These are phyloP conservation scores for Taphrina communis DNA, from an alignment of 1,139 yeast species.

Conservation along the genomic window DNA sequence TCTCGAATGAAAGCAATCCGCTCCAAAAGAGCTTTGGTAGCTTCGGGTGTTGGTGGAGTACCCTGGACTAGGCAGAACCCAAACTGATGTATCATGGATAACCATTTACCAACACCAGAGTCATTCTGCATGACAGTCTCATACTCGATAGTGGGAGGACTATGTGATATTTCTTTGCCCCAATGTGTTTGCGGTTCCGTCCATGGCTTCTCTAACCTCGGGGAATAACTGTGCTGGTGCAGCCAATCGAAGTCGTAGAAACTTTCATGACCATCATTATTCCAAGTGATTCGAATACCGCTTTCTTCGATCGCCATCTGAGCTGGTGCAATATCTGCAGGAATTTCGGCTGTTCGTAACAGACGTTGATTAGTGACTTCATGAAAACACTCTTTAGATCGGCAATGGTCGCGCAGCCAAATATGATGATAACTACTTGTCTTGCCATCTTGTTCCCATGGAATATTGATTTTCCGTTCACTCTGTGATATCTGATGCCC, in stretches of 20 bases:
- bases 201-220: slow-evolving; percentile 55
- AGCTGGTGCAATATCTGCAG: slow-evolving; percentile 57
- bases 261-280: slow-evolving; percentile 58
- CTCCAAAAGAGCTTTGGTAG: slow-evolving; percentile 65
- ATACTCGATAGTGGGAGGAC: slow-evolving; percentile 63
- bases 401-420: slow-evolving; percentile 77
- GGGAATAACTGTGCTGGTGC: slow-evolving; percentile 64
- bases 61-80: slow-evolving; percentile 71
- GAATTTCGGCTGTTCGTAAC: slow-evolving; percentile 63
- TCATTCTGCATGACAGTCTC: slow-evolving; percentile 57
- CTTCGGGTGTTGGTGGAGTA: slow-evolving; percentile 68
- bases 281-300: slow-evolving; percentile 45
- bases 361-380: slow-evolving; percentile 68
- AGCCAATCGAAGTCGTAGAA: slow-evolving; percentile 62
- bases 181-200: slow-evolving; percentile 52
- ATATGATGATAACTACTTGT: slow-evolving; percentile 57
- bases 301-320: slow-evolving; percentile 46
- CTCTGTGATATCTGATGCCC: slow-evolving; percentile 48
- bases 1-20: slow-evolving; percentile 68
- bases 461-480: slow-evolving; percentile 49
- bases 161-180: slow-evolving; percentile 58
- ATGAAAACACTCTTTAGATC: slow-evolving; percentile 66
- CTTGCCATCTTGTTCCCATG: slow-evolving; percentile 50
- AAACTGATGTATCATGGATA: slow-evolving; percentile 60
- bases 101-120: slow-evolving; percentile 63